Conservation (phyloP, 257 asterid species). For the Fraxinus excelsior region DNA sequence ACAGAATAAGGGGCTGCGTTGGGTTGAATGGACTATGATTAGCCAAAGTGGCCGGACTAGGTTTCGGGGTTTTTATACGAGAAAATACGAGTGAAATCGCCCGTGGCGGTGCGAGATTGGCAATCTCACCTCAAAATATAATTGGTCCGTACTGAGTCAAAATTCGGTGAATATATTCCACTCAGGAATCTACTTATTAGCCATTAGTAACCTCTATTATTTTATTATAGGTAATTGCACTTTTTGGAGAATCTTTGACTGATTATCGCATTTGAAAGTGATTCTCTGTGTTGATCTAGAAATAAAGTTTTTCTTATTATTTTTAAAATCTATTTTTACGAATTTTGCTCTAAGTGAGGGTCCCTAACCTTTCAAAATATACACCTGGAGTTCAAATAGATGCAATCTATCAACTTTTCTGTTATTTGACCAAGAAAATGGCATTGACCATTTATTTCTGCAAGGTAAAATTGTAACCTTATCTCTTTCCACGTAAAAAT, state of each 20-base stretch:
- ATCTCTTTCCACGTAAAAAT: too few species aligned
- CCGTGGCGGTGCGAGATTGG: background rate
- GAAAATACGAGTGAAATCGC: background rate
- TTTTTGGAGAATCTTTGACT: background rate
- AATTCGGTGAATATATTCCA: background rate
- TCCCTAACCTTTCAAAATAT: too few species aligned
- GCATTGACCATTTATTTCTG: too few species aligned
- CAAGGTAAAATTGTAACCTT: too few species aligned
- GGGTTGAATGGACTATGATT: slow-evolving; percentile 27
- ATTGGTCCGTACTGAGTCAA: background rate
- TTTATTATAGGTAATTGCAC: background rate
- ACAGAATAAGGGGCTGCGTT: background rate
- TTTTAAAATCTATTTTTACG: too few species aligned
- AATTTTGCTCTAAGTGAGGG: too few species aligned
- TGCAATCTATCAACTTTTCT: too few species aligned
- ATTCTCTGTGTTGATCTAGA: too few species aligned
- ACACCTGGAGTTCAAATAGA: too few species aligned
- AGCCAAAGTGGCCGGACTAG: slow-evolving; percentile 35
- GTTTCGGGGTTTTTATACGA: slow-evolving; percentile 27
- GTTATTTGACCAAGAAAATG: too few species aligned
- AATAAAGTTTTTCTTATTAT: too few species aligned
- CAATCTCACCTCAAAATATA: background rate
- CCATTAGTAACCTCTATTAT: background rate
- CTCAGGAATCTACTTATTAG: background rate
- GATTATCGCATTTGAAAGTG: background rate